These are phyloP conservation scores for Thermochaetoides thermophila DNA, from an alignment of 495 filamentous ascomycete genomes.

Conservation along the genomic window DNA sequence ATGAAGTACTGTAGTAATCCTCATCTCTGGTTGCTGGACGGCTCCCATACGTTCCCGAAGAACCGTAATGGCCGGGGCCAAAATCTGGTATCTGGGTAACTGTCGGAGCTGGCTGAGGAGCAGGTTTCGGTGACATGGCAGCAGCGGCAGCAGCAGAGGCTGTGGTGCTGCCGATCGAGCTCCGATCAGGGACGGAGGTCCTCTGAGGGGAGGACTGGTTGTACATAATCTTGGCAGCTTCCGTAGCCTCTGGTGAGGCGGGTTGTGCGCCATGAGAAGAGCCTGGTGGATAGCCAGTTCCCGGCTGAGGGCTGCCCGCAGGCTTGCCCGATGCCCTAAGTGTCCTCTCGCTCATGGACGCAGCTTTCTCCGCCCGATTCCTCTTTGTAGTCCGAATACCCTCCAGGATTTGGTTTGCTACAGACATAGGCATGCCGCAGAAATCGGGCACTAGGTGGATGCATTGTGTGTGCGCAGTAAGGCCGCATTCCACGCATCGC, in stretches of 20 bases:
- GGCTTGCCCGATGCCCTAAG: constrained; percentile 41
- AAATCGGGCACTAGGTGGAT: constrained; percentile 96
- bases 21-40: constrained; percentile 22
- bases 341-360: constrained; percentile 48
- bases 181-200: constrained; percentile 24
- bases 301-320: constrained; percentile 17
- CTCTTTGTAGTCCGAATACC: constrained; percentile 48
- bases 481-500: constrained; percentile 87
- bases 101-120: constrained; percentile 12
- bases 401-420: constrained; percentile 80
- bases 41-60: constrained; percentile 24
- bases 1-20: constrained; percentile 29
- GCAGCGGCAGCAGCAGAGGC: constrained; percentile 33
- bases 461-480: constrained; percentile 83
- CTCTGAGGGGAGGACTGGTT: constrained; percentile 34
- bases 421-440: constrained; percentile 98
- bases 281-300: constrained; percentile 10
- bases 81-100: constrained; percentile 22
- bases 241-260: constrained; percentile 32
- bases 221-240: constrained; percentile 37
- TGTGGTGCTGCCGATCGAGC: constrained; percentile 23
- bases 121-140: constrained; percentile 25
- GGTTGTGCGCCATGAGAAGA: constrained; percentile 21
- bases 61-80: constrained; percentile 23
- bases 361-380: constrained; percentile 30